Conservation (phyloP, 768 basidiomycete species). For the Pisolithus microcarpus region DNA sequence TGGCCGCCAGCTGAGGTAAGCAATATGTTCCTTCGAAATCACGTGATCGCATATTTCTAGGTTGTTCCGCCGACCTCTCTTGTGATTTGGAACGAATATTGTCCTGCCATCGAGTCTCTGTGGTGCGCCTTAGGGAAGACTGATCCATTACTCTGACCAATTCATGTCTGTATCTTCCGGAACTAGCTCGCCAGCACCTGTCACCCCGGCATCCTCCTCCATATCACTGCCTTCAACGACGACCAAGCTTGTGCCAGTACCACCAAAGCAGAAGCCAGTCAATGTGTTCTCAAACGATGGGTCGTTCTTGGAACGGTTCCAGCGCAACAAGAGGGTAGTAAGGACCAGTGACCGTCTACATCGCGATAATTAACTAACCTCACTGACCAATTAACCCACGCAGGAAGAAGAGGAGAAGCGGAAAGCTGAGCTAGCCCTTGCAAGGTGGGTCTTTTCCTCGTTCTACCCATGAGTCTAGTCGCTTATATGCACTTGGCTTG, state of each 20-base stretch:
- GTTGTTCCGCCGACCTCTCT: too few relatives aligned
- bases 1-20: too few relatives aligned
- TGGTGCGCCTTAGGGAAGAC: too few relatives aligned
- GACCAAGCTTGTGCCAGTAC: slow-evolving; percentile 5
- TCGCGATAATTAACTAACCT: neutral
- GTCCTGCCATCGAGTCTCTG: too few relatives aligned
- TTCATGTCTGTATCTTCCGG: too few relatives aligned
- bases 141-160: too few relatives aligned
- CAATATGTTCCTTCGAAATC: too few relatives aligned
- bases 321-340: slow-evolving; percentile 47
- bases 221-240: slow-evolving; percentile 15
- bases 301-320: slow-evolving; percentile 59
- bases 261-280: slow-evolving; percentile 36
- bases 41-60: too few relatives aligned
- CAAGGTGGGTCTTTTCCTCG: slow-evolving; percentile 34
- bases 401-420: slow-evolving; percentile 56
- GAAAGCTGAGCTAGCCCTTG: slow-evolving; percentile 44
- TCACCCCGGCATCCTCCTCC: slow-evolving; percentile 13
- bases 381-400: neutral
- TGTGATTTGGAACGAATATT: too few relatives aligned
- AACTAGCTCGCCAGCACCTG: slow-evolving; percentile 7
- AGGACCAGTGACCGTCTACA: slow-evolving; percentile 4
- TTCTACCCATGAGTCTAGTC: neutral
- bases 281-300: slow-evolving; percentile 69
- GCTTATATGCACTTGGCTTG: neutral